Evolutionary conservation across 768 basidiomycete species (phyloP).

Genomic region (Lactifluus pinguis): DNA sequence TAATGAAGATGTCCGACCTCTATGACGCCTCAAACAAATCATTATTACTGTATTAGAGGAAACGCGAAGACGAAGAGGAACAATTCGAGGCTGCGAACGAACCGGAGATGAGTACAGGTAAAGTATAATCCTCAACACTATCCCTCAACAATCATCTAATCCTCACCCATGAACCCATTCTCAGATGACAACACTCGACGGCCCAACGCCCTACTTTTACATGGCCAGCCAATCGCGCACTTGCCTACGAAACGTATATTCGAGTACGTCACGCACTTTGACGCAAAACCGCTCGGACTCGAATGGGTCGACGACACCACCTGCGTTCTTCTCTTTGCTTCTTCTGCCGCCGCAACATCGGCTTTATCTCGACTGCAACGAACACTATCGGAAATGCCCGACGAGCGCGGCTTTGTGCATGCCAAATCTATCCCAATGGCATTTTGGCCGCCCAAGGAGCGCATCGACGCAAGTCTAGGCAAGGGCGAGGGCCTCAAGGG

Average conservation of each 20-base stretch:
- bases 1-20: slow-evolving; percentile 33
- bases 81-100: slow-evolving; percentile 27
- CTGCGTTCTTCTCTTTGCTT: slow-evolving; percentile 67
- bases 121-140: not conserved
- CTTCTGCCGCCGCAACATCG: slow-evolving; percentile 42
- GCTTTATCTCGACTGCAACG: slow-evolving; percentile 42
- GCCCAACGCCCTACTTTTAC: slow-evolving; percentile 61
- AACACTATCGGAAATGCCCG: slow-evolving; percentile 43
- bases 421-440: slow-evolving; percentile 65
- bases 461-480: slow-evolving; percentile 64
- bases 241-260: slow-evolving; percentile 72
- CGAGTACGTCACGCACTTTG: slow-evolving; percentile 74
- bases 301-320: slow-evolving; percentile 86
- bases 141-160: not conserved
- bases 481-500: slow-evolving; percentile 62
- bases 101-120: slow-evolving; percentile 19
- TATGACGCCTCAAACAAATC: slow-evolving; percentile 16
- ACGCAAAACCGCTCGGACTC: slow-evolving; percentile 60
- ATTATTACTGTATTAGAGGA: slow-evolving; percentile 28
- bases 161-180: not conserved
- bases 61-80: slow-evolving; percentile 38
- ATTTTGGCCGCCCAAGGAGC: slow-evolving; percentile 73
- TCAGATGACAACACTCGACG: slow-evolving; percentile 38
- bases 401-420: slow-evolving; percentile 48
- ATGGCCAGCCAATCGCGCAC: slow-evolving; percentile 62